Conservation (phyloP, 1,284 basidiomycete species). For the Puccinia brachypodii region DNA sequence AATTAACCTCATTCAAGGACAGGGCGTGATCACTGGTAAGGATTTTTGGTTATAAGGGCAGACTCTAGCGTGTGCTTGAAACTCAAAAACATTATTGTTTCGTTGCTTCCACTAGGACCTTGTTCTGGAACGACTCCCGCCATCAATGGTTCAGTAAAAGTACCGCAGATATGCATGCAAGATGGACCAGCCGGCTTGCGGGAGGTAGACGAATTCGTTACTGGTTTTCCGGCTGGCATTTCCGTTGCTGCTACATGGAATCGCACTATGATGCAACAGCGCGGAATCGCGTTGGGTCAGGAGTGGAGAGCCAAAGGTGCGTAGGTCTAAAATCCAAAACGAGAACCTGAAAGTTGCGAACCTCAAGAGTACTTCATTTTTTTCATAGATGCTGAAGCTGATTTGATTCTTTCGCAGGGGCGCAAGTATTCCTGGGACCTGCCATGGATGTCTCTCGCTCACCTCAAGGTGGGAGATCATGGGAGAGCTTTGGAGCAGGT, state of each 20-base stretch:
- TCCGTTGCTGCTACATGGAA: too few relatives aligned
- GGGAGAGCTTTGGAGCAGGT: conserved; percentile 51
- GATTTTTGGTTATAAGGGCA: not conserved
- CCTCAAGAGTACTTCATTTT: too few relatives aligned
- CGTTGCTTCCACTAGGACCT: not conserved
- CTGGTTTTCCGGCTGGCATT: too few relatives aligned
- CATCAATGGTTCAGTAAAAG: not conserved
- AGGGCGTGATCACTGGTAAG: not conserved
- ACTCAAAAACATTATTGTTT: not conserved
- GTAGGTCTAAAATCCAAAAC: too few relatives aligned
- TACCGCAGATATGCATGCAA: not conserved
- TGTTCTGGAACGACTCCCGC: not conserved
- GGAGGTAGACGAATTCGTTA: too few relatives aligned
- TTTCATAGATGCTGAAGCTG: not conserved
- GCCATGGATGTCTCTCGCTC: conserved; percentile 52
- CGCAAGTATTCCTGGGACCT: conserved; percentile 52
- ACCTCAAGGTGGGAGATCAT: conserved; percentile 52
- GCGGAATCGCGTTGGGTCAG: too few relatives aligned
- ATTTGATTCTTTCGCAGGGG: not conserved
- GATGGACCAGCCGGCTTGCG: too few relatives aligned
- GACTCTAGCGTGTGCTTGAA: not conserved
- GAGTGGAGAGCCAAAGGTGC: too few relatives aligned
- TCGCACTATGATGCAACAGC: too few relatives aligned
- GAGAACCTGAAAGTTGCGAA: too few relatives aligned
- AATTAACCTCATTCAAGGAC: not conserved